These are phyloP conservation scores for Phellopilus nigrolimitatus DNA, from an alignment of 1,284 basidiomycete genomes.

Conservation along the genomic window DNA sequence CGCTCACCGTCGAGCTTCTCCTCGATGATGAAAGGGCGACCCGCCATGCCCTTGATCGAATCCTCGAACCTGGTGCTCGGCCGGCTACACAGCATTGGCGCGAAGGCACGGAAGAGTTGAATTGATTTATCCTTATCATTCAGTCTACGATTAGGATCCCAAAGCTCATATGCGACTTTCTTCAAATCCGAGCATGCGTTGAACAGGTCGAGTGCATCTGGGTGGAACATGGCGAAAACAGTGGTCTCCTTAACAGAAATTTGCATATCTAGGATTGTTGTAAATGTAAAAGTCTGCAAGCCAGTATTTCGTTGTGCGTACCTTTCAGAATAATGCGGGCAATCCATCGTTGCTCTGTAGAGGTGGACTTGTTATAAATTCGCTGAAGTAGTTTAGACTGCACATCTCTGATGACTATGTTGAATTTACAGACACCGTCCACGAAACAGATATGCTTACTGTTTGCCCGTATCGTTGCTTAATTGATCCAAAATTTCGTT, in stretches of 20 bases:
- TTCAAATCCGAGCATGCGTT: conserved; percentile 94
- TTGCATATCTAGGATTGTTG: conserved; percentile 51
- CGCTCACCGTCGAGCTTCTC: conserved; percentile 96
- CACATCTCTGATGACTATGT: conserved; percentile 47
- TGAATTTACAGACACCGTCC: neutral
- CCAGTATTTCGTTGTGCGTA: conserved; percentile 25
- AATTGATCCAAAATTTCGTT: conserved; percentile 78
- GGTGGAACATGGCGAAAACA: conserved; percentile 84
- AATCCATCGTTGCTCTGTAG: conserved; percentile 88
- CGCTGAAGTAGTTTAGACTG: conserved; percentile 72
- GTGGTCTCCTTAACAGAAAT: conserved; percentile 85
- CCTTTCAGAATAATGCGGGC: conserved; percentile 92
- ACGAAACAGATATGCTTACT: conserved; percentile 35
- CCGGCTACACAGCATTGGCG: conserved; percentile 90
- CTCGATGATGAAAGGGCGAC: conserved; percentile 77
- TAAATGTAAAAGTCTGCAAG: neutral
- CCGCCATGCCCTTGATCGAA: conserved; percentile 78
- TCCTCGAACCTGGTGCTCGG: conserved; percentile 75
- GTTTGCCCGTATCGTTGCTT: conserved; percentile 61
- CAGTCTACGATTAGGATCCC: conserved; percentile 59
- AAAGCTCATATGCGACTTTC: conserved; percentile 80
- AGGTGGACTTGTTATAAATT: conserved; percentile 72
- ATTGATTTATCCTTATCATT: conserved; percentile 76
- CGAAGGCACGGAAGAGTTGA: conserved; percentile 77
- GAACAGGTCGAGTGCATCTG: conserved; percentile 85